phyloP scores from a whole-genome alignment of 1,284 basidiomycete genomes.

The Rhodotorula glutinis region DNA sequence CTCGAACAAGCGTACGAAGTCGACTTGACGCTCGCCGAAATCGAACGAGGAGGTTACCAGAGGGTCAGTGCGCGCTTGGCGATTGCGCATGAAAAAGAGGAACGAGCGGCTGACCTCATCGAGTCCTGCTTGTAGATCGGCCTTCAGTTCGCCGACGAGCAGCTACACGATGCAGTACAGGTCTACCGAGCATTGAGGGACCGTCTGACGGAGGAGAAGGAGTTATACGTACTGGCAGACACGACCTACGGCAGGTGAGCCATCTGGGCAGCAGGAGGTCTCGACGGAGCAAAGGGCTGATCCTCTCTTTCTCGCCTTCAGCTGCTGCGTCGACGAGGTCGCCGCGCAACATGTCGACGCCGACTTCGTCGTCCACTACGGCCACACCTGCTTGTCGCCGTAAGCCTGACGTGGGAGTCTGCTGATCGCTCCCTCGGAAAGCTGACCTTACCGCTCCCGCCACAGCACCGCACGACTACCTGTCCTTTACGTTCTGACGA shows the following conservation, averaged over 20 bases:
- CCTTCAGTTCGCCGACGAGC: constrained; percentile 93
- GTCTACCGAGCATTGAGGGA: constrained; percentile 72
- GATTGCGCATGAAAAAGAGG: neutral
- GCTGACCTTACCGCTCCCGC: neutral
- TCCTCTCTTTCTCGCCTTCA: constrained; percentile 47
- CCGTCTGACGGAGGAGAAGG: constrained; percentile 54
- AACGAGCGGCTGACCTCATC: neutral
- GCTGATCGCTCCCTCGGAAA: neutral
- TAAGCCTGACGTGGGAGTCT: constrained; percentile 50
- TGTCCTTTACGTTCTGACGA: constrained; percentile 79
- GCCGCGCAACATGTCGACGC: constrained; percentile 92
- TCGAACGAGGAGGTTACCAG: constrained; percentile 49
- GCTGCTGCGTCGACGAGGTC: constrained; percentile 96
- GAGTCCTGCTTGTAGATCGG: constrained; percentile 65
- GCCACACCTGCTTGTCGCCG: constrained; percentile 92
- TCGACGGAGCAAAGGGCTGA: neutral
- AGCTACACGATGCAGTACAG: constrained; percentile 79
- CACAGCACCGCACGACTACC: constrained; percentile 71
- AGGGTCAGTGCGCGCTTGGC: constrained; percentile 43
- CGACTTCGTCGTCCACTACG: constrained; percentile 89
- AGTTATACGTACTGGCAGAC: constrained; percentile 89
- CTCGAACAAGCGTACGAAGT: constrained; percentile 52
- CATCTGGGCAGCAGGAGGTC: constrained; percentile 43
- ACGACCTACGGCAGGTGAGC: constrained; percentile 96
- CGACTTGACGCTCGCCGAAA: constrained; percentile 47